Evolutionary conservation across 768 basidiomycete genomes (phyloP).

Genomic region (Mycena maculata): DNA sequence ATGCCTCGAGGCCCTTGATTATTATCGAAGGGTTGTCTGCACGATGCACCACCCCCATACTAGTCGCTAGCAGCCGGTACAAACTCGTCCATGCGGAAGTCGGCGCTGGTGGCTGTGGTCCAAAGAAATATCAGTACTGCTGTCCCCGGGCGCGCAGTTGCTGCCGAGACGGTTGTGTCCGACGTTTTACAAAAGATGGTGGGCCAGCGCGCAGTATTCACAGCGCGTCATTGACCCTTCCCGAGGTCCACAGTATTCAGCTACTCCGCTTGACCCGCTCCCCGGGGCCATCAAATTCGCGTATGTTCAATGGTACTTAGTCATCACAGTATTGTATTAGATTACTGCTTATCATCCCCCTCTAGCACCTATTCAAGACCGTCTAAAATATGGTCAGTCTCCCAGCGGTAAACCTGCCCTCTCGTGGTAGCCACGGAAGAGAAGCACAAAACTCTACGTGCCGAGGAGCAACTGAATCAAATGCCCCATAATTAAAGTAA

Average conservation of each 20-base stretch:
- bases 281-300: background rate
- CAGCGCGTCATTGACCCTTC: background rate
- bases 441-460: background rate
- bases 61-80: too few relatives aligned
- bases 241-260: background rate
- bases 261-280: too few relatives aligned
- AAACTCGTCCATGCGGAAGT: background rate
- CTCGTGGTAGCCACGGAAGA: background rate
- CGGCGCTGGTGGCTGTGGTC: background rate
- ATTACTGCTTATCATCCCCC: background rate
- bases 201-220: background rate
- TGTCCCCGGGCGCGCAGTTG: background rate
- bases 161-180: constrained; percentile 5
- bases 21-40: too few relatives aligned
- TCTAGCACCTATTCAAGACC: background rate
- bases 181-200: constrained; percentile 11
- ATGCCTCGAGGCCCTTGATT: too few relatives aligned
- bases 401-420: background rate
- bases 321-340: background rate
- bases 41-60: too few relatives aligned
- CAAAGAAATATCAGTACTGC: background rate
- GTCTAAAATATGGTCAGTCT: background rate
- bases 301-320: background rate
- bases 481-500: too few relatives aligned
- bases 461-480: background rate